These are phyloP conservation scores for Parasitella parasitica DNA, from an alignment of 371 early-diverging fungal species.

Conservation along the genomic window DNA sequence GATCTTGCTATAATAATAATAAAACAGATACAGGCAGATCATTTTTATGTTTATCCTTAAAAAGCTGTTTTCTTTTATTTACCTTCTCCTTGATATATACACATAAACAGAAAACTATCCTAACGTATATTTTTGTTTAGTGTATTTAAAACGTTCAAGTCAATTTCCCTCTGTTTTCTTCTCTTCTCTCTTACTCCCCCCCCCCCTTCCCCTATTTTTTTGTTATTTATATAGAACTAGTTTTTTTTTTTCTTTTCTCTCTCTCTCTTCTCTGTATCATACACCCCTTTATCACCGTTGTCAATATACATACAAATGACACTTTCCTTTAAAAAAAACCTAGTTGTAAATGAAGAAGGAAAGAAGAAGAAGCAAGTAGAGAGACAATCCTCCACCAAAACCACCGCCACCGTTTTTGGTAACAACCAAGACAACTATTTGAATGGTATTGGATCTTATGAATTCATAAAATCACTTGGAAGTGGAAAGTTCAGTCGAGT, in stretches of 20 bases:
- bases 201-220: constrained; percentile 4
- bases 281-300: neutral
- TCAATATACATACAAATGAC: constrained; percentile 3
- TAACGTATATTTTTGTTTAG: neutral
- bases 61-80: neutral
- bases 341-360: neutral
- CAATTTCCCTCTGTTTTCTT: constrained; percentile 5
- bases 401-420: neutral
- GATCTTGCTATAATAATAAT: no score
- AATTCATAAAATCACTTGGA: constrained; percentile 74
- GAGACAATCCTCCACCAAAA: constrained; percentile 1
- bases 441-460: constrained; percentile 69
- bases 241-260: neutral
- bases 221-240: no score
- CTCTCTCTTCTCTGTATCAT: neutral
- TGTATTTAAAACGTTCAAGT: neutral
- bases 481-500: constrained; percentile 85
- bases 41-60: neutral
- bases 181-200: neutral
- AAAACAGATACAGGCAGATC: neutral
- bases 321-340: constrained; percentile 1
- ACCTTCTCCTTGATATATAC: neutral
- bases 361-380: neutral
- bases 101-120: constrained; percentile 1
- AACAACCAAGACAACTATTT: constrained; percentile 56